Percentiles rank a stretch among this genome's conserved stretches.
These are phyloP conservation scores for Xylaria scruposa DNA, from an alignment of 495 filamentous ascomycete genomes.

Conservation along the genomic window DNA sequence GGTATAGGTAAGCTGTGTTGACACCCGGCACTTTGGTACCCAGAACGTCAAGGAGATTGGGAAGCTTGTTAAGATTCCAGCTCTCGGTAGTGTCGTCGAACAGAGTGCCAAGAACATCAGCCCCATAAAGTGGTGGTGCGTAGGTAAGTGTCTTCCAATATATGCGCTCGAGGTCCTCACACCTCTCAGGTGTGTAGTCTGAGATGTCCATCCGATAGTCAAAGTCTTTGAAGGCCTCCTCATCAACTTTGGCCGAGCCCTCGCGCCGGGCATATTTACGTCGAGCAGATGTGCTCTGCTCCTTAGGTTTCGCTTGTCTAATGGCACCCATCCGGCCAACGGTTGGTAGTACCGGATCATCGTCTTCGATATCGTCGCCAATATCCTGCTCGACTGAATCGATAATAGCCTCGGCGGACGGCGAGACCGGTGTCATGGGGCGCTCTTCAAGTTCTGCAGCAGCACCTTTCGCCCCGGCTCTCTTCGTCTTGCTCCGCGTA, in stretches of 20 bases:
- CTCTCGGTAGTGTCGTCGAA: conserved; percentile 83
- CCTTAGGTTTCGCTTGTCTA: conserved; percentile 55
- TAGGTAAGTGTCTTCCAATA: conserved; percentile 98
- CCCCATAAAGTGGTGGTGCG: conserved; percentile 92
- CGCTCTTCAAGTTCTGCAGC: conserved; percentile 49
- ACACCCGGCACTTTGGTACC: conserved; percentile 96
- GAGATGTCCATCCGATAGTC: conserved; percentile 85
- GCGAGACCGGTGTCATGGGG: conserved; percentile 63
- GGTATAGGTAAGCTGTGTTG: conserved; percentile 97
- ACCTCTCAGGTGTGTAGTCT: conserved; percentile 88
- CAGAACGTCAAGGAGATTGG: conserved; percentile 91
- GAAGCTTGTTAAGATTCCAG: conserved; percentile 95
- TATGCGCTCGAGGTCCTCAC: conserved; percentile 87
- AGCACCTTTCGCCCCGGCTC: conserved; percentile 40
- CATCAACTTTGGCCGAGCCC: conserved; percentile 75
- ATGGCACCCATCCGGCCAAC: conserved; percentile 50
- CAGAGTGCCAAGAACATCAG: conserved; percentile 95
- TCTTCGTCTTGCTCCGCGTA: conserved; percentile 44
- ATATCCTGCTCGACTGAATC: conserved; percentile 56
- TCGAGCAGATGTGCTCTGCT: conserved; percentile 64
- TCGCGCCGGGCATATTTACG: conserved; percentile 83
- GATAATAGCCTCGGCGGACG: conserved; percentile 50
- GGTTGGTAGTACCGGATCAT: conserved; percentile 45
- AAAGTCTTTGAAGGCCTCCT: conserved; percentile 84
- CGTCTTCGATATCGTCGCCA: conserved; percentile 55